Percentiles rank a stretch among this genome's conserved stretches.
Conservation (phyloP, 1,284 basidiomycete genomes). For the Afroboletus lepidellus region DNA sequence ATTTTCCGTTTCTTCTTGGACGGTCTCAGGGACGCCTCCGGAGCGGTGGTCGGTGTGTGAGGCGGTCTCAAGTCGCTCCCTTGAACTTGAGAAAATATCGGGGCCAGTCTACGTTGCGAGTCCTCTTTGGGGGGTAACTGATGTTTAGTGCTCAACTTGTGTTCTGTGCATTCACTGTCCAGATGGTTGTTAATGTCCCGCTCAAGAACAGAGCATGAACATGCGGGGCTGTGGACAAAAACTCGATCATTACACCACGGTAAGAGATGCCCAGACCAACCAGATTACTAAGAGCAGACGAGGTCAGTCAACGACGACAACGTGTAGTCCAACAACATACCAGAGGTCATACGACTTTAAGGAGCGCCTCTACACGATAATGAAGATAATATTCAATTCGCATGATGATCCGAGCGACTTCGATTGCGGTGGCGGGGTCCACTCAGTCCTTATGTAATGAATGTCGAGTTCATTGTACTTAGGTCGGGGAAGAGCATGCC, state of each 20-base stretch:
- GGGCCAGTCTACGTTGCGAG: constrained; percentile 26
- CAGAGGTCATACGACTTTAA: constrained; percentile 20
- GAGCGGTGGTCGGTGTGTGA: neutral
- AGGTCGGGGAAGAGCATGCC: too few species aligned
- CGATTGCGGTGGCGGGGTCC: too few species aligned
- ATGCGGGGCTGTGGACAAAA: constrained; percentile 42
- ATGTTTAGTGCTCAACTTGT: constrained; percentile 3
- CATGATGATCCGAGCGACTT: too few species aligned
- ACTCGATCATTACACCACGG: neutral
- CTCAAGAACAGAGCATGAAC: constrained; percentile 41
- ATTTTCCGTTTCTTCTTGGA: constrained; percentile 34
- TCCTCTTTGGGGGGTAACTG: constrained; percentile 10
- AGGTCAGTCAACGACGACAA: neutral
- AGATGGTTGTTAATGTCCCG: constrained; percentile 47
- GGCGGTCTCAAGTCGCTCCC: constrained; percentile 9
- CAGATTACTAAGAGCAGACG: constrained; percentile 21
- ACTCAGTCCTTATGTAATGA: too few species aligned
- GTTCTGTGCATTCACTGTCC: constrained; percentile 43
- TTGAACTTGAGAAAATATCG: constrained; percentile 30
- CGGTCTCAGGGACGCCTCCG: constrained; percentile 8
- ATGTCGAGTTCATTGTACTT: too few species aligned
- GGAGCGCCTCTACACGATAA: too few species aligned
- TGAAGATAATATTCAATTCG: too few species aligned
- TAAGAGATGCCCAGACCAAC: constrained; percentile 18
- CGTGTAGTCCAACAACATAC: constrained; percentile 5